phyloP scores from a whole-genome alignment of 352 stramenopile genomes.

The Elongisporangium anandrum region DNA sequence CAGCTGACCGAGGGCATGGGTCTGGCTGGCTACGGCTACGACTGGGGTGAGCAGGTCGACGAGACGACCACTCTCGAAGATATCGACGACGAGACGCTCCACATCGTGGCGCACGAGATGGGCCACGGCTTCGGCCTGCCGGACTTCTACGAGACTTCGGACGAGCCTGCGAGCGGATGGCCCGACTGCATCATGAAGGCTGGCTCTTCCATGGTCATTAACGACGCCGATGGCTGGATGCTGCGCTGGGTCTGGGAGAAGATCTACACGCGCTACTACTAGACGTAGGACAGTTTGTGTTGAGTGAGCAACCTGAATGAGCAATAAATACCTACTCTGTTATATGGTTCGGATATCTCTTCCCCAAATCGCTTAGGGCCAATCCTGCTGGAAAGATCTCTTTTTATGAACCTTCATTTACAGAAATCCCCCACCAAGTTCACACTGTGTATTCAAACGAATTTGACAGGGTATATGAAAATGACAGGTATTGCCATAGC shows the following conservation, averaged over 20 bases:
- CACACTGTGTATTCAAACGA: too few species aligned
- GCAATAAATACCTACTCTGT: too few species aligned
- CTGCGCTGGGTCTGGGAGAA: conserved; percentile 24
- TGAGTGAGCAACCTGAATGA: neutral
- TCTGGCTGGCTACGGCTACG: too few species aligned
- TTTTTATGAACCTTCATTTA: too few species aligned
- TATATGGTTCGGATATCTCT: too few species aligned
- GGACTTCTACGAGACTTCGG: conserved; percentile 11
- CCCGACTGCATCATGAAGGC: conserved; percentile 20
- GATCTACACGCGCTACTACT: conserved; percentile 19
- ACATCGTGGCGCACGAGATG: conserved; percentile 10
- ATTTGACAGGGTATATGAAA: too few species aligned
- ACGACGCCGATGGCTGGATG: conserved; percentile 25
- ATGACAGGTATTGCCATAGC: too few species aligned
- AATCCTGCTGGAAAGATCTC: too few species aligned
- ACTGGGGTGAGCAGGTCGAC: too few species aligned
- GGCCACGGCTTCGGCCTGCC: neutral
- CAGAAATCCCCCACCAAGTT: too few species aligned
- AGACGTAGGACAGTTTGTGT: neutral
- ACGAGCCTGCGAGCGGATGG: conserved; percentile 10
- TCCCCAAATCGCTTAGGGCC: too few species aligned
- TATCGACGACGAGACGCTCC: conserved; percentile 5
- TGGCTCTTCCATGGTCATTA: conserved; percentile 20
- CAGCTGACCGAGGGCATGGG: too few species aligned
- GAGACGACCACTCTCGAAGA: conserved; percentile 3